These are phyloP conservation scores for Trametes maxima DNA, from an alignment of 768 basidiomycete genomes.

Conservation along the genomic window DNA sequence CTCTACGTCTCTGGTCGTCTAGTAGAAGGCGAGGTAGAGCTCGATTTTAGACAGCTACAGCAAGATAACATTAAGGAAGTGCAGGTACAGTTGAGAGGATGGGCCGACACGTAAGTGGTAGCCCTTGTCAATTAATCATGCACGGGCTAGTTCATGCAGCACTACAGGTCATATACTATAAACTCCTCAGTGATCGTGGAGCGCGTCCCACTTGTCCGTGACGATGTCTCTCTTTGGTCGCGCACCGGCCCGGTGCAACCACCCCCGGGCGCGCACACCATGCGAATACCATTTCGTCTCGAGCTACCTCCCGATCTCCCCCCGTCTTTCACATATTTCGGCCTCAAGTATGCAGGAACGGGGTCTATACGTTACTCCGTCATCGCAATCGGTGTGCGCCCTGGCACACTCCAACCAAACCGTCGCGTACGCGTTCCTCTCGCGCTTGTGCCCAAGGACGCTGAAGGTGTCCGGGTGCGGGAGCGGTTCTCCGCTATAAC, in stretches of 20 bases:
- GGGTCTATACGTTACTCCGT: constrained; percentile 3
- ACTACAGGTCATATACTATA: background rate
- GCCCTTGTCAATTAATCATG: background rate
- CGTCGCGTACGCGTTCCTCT: background rate
- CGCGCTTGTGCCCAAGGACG: constrained; percentile 9
- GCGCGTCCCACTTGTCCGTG: constrained; percentile 1
- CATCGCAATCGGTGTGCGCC: constrained; percentile 18
- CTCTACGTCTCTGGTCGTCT: constrained; percentile 6
- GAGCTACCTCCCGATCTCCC: constrained; percentile 10
- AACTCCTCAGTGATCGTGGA: background rate
- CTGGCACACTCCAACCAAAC: constrained; percentile 14
- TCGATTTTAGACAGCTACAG: constrained; percentile 10
- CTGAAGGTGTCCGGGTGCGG: constrained; percentile 3
- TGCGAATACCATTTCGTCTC: constrained; percentile 21
- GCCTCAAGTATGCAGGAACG: background rate
- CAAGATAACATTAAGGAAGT: constrained; percentile 16
- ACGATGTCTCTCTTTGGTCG: constrained; percentile 5
- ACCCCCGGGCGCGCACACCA: constrained; percentile 7
- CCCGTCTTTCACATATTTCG: constrained; percentile 8
- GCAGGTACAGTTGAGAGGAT: constrained; percentile 12
- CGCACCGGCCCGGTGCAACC: constrained; percentile 7
- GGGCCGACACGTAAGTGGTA: constrained; percentile 12
- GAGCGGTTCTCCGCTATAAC: background rate
- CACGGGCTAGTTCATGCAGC: too few relatives aligned
- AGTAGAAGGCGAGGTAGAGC: constrained; percentile 16